phyloP scores from a whole-genome alignment of 1,284 basidiomycete genomes.

The Hypsizygus ulmarius region DNA sequence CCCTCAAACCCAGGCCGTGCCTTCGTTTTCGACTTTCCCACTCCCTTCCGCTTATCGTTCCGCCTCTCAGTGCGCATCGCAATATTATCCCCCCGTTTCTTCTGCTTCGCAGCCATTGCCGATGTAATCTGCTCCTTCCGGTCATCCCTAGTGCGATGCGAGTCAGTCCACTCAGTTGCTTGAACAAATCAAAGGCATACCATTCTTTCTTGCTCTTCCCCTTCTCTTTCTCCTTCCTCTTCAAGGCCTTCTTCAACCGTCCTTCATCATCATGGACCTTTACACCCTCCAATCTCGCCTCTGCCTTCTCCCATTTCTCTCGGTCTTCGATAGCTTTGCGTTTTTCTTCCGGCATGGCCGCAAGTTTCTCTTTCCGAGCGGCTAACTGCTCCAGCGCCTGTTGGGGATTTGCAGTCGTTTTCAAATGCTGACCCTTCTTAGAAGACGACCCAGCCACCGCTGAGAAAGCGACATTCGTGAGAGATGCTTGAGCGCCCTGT shows the following conservation, averaged over 20 bases:
- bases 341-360: conserved; percentile 74
- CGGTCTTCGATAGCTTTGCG: conserved; percentile 73
- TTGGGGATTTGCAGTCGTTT: conserved; percentile 74
- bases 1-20: conserved; percentile 81
- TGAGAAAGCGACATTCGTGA: conserved; percentile 73
- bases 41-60: conserved; percentile 72
- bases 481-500: conserved; percentile 38
- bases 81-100: conserved; percentile 89
- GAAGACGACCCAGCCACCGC: conserved; percentile 50
- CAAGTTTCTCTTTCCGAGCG: conserved; percentile 71
- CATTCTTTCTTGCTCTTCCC: conserved; percentile 79
- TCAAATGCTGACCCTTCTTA: conserved; percentile 52
- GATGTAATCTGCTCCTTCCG: conserved; percentile 74
- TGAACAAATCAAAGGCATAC: conserved; percentile 45
- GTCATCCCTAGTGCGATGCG: conserved; percentile 61
- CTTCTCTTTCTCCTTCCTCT: conserved; percentile 88
- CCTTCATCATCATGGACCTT: conserved; percentile 85
- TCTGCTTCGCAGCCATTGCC: conserved; percentile 78
- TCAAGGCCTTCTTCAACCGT: conserved; percentile 85
- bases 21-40: conserved; percentile 55
- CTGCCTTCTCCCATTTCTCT: conserved; percentile 86
- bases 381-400: conserved; percentile 82
- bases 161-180: not conserved
- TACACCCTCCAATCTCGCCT: conserved; percentile 78
- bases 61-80: conserved; percentile 75